Evolutionary conservation across 345 rosid genomes (phyloP), one percentile per base, ranked within the genome.

Genomic region (Populus alba): DNA sequence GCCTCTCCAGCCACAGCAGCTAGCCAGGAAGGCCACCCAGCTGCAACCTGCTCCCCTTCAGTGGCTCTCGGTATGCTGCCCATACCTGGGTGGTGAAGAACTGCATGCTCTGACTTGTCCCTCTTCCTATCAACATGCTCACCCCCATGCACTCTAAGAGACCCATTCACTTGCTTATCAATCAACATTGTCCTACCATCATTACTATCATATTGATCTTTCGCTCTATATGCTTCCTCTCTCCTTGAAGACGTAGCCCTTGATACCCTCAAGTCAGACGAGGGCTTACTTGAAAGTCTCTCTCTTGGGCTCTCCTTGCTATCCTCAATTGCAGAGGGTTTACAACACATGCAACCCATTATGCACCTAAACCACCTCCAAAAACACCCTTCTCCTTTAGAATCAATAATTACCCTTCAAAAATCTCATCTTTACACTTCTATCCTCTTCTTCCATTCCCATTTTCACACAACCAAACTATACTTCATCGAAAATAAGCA

Each of bases 1-100:
- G 99, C 98, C 82, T 94, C 99, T 71, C 97, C 99, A 78, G 99
- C 98, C 39, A 96, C 99, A 29, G 95, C 85, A 47, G 97, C 95
- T 81, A 96, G 81, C 99, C 99, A 96, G 68, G 94, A 88, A 75
- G 99, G 99, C 99, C 99, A 96, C 33, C 99, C 99, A 8, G 98
- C 99, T 0, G 99, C 97, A 80, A 94, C 93, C 80, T 92, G 92
- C 85, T 96, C 98, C 35, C 94, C 95, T 89, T 96, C 97, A n/a
- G 75, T 82, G 76, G 93, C 91, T 79, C 91, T 96, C 0, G 91
- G 92, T 41, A 96, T 74, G 45, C 82, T 86, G 76, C 95, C 93
- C 77, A 86, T 85, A 38, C 89, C 87, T 17, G 97, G 94, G 66
- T 85, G 86, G 67, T 86, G 88, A 76, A 80, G 61, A 27, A 86